Evolutionary conservation across 2,329 filamentous ascomycete genomes (phyloP), one percentile per base, ranked within the genome.

Genomic region (Pestalotiopsis sp.): DNA sequence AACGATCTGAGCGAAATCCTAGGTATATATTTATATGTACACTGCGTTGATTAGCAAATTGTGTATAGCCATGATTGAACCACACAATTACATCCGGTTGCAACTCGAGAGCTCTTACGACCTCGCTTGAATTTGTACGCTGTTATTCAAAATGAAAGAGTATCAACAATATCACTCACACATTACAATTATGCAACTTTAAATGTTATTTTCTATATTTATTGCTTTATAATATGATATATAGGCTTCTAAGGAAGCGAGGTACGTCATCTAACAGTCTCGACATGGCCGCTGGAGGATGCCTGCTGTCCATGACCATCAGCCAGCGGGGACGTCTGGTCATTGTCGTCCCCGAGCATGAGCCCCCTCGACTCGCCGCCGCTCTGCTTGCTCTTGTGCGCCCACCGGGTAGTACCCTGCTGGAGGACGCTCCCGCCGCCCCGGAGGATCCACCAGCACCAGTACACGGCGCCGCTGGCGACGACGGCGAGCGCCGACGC

Each of bases 401-500:
- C 17, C 17, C n/a, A n/a, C 64, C 64, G 57, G 6, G 45, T 66
- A 12, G 57, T 17, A 11, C 45, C n/a, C 27, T 12, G 11, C 49
- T 23, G 38, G 11, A 3, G n/a, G 36, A 31, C 64, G 52, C 63
- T 25, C 12, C 64, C 64, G 20, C 36, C 57, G n/a, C 64, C 64
- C 27, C n/a, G n/a, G 9, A 45, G n/a, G 14, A 38, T 38, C 79
- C 79, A 81, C 78, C 78, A 80, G 36, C 75, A 68, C 80, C 80
- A 82, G 70, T 80, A 81, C 14, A 77, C 49, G 2, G 76, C 76
- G 0, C 80, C 80, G 57, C 72, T 73, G 2, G 69, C 76, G 45
- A 82, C 62, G n/a, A 81, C 77, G 1, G 70, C 77, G 4, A 81
- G 69, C 20, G 78, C 77, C 9, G 79, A 80, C 2, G 73, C 73